Evolutionary conservation across 176 grass and related monocot species (phyloP).

Genomic region (Oryza meridionalis): DNA sequence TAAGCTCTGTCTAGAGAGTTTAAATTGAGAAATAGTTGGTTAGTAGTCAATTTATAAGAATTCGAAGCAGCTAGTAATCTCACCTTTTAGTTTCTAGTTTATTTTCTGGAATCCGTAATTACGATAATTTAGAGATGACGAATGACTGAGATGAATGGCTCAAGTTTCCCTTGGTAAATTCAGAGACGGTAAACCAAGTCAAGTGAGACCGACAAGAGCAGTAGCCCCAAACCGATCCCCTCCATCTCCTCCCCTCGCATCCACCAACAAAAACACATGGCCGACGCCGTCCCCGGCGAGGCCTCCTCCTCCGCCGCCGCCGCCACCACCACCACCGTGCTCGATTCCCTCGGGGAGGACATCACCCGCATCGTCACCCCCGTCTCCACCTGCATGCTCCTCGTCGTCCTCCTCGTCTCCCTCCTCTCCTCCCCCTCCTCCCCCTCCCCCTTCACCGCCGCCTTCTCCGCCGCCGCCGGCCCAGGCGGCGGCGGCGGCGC

Average conservation of each 20-base stretch:
- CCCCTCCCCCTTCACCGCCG: constrained; percentile 39
- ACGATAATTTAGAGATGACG: no score
- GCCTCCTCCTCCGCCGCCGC: no score
- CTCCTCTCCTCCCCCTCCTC: constrained; percentile 68
- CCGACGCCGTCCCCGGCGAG: constrained; percentile 12
- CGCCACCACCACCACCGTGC: constrained; percentile 22
- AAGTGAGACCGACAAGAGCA: not conserved
- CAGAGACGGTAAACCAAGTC: not conserved
- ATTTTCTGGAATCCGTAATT: no score
- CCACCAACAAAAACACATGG: constrained; percentile 32
- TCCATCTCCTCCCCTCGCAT: not conserved
- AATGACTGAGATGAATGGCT: not conserved
- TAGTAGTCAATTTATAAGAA: no score
- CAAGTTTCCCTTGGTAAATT: not conserved
- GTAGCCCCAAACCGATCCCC: constrained; percentile 18
- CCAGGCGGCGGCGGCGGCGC: not conserved
- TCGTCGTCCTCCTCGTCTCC: constrained; percentile 89
- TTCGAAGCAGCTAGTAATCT: no score
- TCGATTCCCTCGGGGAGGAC: constrained; percentile 76
- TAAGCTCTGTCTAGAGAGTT: no score
- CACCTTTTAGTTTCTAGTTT: no score
- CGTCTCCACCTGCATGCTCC: constrained; percentile 91
- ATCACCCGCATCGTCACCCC: constrained; percentile 86
- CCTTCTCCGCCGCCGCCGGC: not conserved
- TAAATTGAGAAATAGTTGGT: no score